Base-by-base conservation (phyloP, 495 filamentous ascomycete genomes). In the Ascobolus immersus region DNA sequence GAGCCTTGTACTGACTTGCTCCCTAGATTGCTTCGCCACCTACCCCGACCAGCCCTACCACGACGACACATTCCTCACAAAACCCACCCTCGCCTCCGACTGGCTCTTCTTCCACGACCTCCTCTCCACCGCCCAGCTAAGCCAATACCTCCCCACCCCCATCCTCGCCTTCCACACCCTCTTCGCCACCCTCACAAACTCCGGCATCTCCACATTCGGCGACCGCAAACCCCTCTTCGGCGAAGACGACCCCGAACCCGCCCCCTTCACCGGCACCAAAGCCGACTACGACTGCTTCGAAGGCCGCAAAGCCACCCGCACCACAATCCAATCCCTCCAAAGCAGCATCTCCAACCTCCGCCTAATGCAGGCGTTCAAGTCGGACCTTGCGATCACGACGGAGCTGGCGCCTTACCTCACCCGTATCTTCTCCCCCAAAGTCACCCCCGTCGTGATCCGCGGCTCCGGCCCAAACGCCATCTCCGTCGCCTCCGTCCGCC, bases 31-130 rank as follows among this genome's bases (percentile, higher is more conserved):
- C 48, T 92, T 91, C 49, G 55, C 70, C 21, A 60, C 71, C 40
- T 96, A 91, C 48, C 78, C 81, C 5, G 67, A 67, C 32, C 75
- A 78, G 33, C 65, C 78, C 19, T 94, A 73, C 52, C 81, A 92
- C 55, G 86, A 96, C 49, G 86, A 94, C 49, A 77, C 69, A 0
- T 71, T 76, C 48, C 65, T 96, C 20, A 72, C 74, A 7, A 96
- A 96, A 44, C 86, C 86, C 0, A 69, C 71, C 43, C 50, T 61
- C 1, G 84, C 80, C 0, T 86, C 82, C 47, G 80, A 92, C 40
- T 94, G 86, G 86, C 65, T 96, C 35, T 63, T 82, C 52, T 94
- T 96, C 51, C 77, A 92, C 48, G 86, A 93, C 42, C 55, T 60
- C 1, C 65, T 89, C 37, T 82, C 76, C 5, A 81, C 86, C 27